Conservation (phyloP, 1,139 yeast genomes). For the Yamadazyma sp. region DNA sequence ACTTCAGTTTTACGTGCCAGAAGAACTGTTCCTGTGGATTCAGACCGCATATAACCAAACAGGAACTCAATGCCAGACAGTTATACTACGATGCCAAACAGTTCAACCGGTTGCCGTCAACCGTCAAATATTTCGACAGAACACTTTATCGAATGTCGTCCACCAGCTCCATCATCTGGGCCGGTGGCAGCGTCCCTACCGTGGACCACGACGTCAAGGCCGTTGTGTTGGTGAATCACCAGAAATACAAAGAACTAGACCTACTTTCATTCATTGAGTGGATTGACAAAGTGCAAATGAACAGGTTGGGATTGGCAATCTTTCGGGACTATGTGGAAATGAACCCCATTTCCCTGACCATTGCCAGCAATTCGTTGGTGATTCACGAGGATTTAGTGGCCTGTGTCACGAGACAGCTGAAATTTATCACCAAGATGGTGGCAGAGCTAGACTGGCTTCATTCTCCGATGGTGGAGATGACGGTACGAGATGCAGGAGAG, state of each 20-base stretch:
- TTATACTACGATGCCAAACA: slow-evolving; percentile 20
- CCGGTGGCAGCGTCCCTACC: background rate
- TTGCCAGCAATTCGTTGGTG: slow-evolving; percentile 10
- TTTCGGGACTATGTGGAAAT: slow-evolving; percentile 1
- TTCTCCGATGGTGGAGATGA: slow-evolving; percentile 19
- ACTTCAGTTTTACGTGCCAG: slow-evolving; percentile 11
- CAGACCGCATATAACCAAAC: slow-evolving; percentile 10
- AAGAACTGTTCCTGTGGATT: slow-evolving; percentile 9
- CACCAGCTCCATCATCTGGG: background rate
- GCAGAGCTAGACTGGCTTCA: slow-evolving; percentile 28
- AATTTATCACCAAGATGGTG: slow-evolving; percentile 29
- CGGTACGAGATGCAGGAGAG: slow-evolving; percentile 20
- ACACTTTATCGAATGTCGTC: background rate
- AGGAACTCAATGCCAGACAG: slow-evolving; percentile 16
- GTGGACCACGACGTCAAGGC: background rate
- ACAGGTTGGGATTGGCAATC: background rate
- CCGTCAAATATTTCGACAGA: background rate
- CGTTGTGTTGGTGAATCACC: background rate
- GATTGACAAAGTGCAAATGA: background rate
- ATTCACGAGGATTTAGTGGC: slow-evolving; percentile 31
- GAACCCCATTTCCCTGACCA: slow-evolving; percentile 16
- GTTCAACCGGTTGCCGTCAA: slow-evolving; percentile 5
- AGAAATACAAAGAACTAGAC: background rate
- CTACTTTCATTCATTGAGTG: background rate
- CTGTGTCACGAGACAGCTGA: slow-evolving; percentile 32